phyloP scores from a whole-genome alignment of 2,329 filamentous ascomycete species.

The Rachicladosporium sp. region DNA sequence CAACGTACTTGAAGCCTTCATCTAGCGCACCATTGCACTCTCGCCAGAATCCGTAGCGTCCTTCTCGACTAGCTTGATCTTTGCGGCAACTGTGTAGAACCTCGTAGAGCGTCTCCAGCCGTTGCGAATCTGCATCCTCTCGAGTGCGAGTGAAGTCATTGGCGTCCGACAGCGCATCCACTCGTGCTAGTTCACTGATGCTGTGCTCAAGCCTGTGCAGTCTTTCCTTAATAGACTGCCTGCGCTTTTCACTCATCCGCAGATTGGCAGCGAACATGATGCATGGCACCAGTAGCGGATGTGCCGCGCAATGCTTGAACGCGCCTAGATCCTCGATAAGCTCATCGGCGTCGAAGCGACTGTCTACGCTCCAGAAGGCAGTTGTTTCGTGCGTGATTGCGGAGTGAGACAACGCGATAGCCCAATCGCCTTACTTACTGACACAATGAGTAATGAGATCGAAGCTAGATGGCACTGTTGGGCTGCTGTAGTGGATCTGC shows the following conservation, averaged over 20 bases:
- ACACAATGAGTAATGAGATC: conserved; percentile 9
- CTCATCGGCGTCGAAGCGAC: conserved; percentile 3
- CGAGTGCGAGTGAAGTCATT: neutral
- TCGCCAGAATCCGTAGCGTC: conserved; percentile 11
- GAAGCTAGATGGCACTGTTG: neutral
- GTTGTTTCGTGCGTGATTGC: conserved; percentile 3
- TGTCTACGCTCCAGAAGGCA: conserved; percentile 11
- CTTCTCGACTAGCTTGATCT: conserved; percentile 11
- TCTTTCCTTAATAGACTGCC: conserved; percentile 7
- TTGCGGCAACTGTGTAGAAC: conserved; percentile 9
- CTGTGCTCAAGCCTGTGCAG: conserved; percentile 8
- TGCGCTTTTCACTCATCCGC: conserved; percentile 6
- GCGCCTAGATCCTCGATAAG: conserved; percentile 5
- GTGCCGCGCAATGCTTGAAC: conserved; percentile 6
- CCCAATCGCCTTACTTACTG: conserved; percentile 12
- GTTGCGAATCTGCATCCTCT: neutral
- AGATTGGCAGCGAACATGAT: conserved; percentile 10
- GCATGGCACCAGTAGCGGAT: conserved; percentile 12
- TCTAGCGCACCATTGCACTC: conserved; percentile 7
- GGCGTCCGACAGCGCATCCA: conserved; percentile 1
- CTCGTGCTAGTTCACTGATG: conserved; percentile 3
- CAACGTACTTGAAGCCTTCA: conserved; percentile 7
- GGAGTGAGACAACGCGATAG: conserved; percentile 9
- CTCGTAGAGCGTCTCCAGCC: conserved; percentile 5
- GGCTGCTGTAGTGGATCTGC: neutral